These are phyloP conservation scores for Fusarium odoratissimum DNA, from an alignment of 2,329 filamentous ascomycete genomes.

Conservation along the genomic window DNA sequence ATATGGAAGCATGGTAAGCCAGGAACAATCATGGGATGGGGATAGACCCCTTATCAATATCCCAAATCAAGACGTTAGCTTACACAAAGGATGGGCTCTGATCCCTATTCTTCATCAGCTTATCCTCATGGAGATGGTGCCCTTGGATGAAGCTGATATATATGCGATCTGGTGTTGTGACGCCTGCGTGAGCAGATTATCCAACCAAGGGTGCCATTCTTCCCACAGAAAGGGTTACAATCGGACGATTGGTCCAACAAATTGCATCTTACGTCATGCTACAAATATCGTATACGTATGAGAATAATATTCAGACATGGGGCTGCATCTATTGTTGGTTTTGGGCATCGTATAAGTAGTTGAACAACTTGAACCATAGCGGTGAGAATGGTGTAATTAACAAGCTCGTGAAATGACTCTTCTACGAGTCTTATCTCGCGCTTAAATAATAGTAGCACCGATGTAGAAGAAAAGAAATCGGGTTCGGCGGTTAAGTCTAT, in stretches of 20 bases:
- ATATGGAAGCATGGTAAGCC: not conserved
- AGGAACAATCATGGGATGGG: not conserved
- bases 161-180: not conserved
- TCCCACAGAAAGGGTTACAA: not conserved
- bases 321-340: not conserved
- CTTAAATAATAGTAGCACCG: not conserved
- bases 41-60: not conserved
- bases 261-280: constrained; percentile 30
- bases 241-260: not conserved
- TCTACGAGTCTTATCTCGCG: not conserved
- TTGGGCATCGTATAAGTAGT: not conserved
- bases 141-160: not conserved
- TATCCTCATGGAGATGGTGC: not conserved
- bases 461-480: not conserved
- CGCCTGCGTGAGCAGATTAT: not conserved
- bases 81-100: not conserved
- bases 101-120: not conserved
- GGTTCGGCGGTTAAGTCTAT: constrained; percentile 25
- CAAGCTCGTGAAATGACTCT: not conserved
- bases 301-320: constrained; percentile 10
- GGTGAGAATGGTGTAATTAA: constrained; percentile 14
- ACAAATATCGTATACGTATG: not conserved
- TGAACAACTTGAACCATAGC: constrained; percentile 1
- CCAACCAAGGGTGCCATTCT: not conserved
- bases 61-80: not conserved